Evolutionary conservation across 805 yeast species (phyloP).

Genomic region (Kodamaea sagamina): DNA sequence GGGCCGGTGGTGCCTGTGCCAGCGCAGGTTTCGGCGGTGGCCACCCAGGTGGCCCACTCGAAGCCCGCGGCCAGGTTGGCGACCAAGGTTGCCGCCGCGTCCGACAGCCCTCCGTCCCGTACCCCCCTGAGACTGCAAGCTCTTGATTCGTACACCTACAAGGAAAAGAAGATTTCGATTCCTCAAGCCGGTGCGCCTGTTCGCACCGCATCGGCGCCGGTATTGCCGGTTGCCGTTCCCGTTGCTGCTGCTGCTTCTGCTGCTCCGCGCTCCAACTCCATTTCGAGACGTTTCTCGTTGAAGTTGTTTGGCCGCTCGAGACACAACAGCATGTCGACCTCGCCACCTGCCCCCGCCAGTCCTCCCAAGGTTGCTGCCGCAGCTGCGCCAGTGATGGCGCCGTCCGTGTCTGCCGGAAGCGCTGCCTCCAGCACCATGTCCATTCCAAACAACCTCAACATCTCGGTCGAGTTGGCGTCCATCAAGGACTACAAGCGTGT

Average conservation of each 20-base stretch:
- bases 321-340: slow-evolving; percentile 4
- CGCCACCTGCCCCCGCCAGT: slow-evolving; percentile 1
- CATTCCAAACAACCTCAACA: slow-evolving; percentile 17
- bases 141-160: slow-evolving; percentile 5
- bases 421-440: slow-evolving; percentile 10
- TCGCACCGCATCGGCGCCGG: slow-evolving; percentile 9
- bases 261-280: slow-evolving; percentile 6
- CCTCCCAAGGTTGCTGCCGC: slow-evolving; percentile 4
- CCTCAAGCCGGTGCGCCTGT: slow-evolving; percentile 4
- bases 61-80: slow-evolving; percentile 13
- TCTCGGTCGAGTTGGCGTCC: slow-evolving; percentile 18
- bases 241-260: slow-evolving; percentile 2
- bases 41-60: slow-evolving; percentile 10
- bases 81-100: slow-evolving; percentile 11
- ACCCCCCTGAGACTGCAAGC: slow-evolving; percentile 12
- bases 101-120: slow-evolving; percentile 3
- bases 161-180: background rate
- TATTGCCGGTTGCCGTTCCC: background rate
- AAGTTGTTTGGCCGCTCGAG: slow-evolving; percentile 10
- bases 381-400: background rate
- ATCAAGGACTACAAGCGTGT: slow-evolving; percentile 56
- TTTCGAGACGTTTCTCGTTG: slow-evolving; percentile 7
- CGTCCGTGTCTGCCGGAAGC: background rate
- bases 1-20: slow-evolving; percentile 4
- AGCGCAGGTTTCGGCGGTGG: slow-evolving; percentile 3